Percentiles rank a stretch among this genome's conserved stretches.
These are phyloP conservation scores for Dothistroma septosporum DNA, from an alignment of 2,329 filamentous ascomycete genomes.

Conservation along the genomic window DNA sequence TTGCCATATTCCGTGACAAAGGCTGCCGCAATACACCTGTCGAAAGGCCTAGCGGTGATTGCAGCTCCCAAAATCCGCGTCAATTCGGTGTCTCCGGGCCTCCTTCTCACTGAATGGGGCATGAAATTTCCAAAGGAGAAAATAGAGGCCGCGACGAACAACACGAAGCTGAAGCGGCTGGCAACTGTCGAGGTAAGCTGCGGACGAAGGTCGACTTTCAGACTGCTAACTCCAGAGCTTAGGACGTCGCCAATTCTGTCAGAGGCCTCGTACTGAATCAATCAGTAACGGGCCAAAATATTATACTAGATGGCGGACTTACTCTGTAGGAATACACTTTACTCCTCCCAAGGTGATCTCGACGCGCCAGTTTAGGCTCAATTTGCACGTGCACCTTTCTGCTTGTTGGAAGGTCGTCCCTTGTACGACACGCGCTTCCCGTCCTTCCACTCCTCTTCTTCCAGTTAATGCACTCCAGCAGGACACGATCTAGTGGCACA, in stretches of 20 bases:
- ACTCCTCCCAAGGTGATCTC: background rate
- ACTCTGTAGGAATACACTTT: conserved; percentile 9
- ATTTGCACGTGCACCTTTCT: background rate
- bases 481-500: background rate
- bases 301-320: conserved; percentile 45
- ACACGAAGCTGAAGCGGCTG: conserved; percentile 48
- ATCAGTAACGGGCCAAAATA: conserved; percentile 52
- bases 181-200: conserved; percentile 49
- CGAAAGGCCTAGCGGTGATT: conserved; percentile 52
- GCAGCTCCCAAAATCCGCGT: conserved; percentile 55
- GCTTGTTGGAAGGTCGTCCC: background rate
- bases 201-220: conserved; percentile 9
- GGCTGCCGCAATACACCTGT: conserved; percentile 49
- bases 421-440: background rate
- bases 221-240: background rate
- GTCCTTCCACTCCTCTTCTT: background rate
- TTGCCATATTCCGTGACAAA: conserved; percentile 42
- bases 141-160: conserved; percentile 40
- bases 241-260: conserved; percentile 54
- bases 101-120: conserved; percentile 47
- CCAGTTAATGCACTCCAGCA: background rate
- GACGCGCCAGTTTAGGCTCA: background rate
- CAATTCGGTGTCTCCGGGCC: conserved; percentile 55
- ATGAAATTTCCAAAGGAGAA: conserved; percentile 46
- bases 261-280: conserved; percentile 47